Conservation (phyloP, 352 stramenopile species). For the Pythium periplocum region DNA sequence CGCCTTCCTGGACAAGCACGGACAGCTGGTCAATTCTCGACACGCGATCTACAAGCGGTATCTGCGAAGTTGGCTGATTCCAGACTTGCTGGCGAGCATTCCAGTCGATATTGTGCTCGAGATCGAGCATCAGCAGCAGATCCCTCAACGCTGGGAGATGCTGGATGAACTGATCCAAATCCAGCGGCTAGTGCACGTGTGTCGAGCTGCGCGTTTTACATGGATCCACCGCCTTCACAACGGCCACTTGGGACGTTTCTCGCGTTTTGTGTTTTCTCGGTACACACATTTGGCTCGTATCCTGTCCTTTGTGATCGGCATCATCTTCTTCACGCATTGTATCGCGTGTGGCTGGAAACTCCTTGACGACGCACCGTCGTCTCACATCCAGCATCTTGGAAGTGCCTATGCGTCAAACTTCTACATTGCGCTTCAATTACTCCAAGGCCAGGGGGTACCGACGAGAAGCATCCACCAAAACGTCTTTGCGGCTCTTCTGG, state of each 20-base stretch:
- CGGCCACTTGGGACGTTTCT: slow-evolving; percentile 6
- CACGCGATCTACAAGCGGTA: slow-evolving; percentile 21
- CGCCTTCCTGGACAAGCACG: slow-evolving; percentile 21
- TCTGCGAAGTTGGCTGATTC: slow-evolving; percentile 16
- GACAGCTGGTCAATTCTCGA: slow-evolving; percentile 18
- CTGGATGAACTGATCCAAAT: too few relatives aligned
- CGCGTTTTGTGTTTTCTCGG: slow-evolving; percentile 28
- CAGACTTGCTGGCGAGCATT: slow-evolving; percentile 17
- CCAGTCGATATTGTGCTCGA: slow-evolving; percentile 4
- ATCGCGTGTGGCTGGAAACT: slow-evolving; percentile 19
- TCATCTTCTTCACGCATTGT: slow-evolving; percentile 20
- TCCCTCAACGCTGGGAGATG: slow-evolving; percentile 2
- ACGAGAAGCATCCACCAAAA: slow-evolving; percentile 23
- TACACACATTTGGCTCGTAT: slow-evolving; percentile 23
- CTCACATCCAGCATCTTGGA: background rate
- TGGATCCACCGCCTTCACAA: slow-evolving; percentile 4
- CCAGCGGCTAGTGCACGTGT: too few relatives aligned
- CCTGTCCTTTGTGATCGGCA: slow-evolving; percentile 7
- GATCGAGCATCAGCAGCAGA: background rate
- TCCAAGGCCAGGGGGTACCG: slow-evolving; percentile 42
- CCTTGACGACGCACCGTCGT: background rate
- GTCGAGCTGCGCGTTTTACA: background rate
- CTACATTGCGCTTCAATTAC: slow-evolving; percentile 26
- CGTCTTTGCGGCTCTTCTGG: slow-evolving; percentile 31
- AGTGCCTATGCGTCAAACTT: background rate